Percentiles rank a stretch among this genome's conserved stretches.
These are phyloP conservation scores for Stachybotrys chartarum DNA, from an alignment of 2,329 filamentous ascomycete species.

Conservation along the genomic window DNA sequence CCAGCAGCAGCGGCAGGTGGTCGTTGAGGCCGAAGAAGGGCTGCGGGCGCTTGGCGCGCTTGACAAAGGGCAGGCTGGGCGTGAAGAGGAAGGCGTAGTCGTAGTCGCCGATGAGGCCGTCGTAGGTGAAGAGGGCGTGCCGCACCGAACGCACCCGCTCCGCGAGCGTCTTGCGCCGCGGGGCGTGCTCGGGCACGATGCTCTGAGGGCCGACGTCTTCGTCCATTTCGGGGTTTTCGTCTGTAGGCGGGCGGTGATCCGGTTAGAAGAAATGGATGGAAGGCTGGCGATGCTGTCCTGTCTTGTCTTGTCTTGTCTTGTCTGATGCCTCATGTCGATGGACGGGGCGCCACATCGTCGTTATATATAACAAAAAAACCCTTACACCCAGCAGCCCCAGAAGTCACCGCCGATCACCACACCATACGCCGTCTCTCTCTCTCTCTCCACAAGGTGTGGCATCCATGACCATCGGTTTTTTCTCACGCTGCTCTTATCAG, in stretches of 20 bases:
- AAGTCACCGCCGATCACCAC: no score
- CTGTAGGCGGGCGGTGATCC: background rate
- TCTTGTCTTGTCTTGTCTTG: no score
- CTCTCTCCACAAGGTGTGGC: no score
- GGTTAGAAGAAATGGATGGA: background rate
- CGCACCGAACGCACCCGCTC: constrained; percentile 17
- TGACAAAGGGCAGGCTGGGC: constrained; percentile 77
- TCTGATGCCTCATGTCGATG: background rate
- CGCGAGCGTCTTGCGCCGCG: constrained; percentile 21
- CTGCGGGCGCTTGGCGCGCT: constrained; percentile 40
- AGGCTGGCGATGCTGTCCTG: background rate
- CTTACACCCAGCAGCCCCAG: background rate
- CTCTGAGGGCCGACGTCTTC: constrained; percentile 46
- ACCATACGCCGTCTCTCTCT: no score
- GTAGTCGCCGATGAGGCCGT: constrained; percentile 78
- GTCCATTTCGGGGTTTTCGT: constrained; percentile 35
- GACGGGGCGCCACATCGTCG: background rate
- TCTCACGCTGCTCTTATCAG: background rate
- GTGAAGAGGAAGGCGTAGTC: constrained; percentile 86
- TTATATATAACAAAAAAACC: background rate
- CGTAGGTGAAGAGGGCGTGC: constrained; percentile 45
- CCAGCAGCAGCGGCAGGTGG: constrained; percentile 66
- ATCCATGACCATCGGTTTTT: background rate
- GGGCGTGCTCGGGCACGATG: constrained; percentile 33
- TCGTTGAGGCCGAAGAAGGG: constrained; percentile 84